Conservation (phyloP, 2,329 filamentous ascomycete species). For the Fusarium falciforme region DNA sequence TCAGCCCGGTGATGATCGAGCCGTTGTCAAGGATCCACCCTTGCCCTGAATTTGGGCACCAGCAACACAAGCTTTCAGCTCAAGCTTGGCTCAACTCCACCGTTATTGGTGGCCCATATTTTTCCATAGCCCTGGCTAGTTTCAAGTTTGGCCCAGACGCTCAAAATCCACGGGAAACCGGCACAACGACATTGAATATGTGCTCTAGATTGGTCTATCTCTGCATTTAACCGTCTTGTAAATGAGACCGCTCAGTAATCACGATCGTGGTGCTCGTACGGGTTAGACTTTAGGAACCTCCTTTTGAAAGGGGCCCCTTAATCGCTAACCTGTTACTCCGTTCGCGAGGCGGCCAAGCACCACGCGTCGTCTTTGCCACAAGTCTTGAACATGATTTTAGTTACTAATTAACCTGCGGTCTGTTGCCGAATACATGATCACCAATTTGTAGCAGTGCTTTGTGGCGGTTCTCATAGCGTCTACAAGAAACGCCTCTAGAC, state of each 20-base stretch:
- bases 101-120: slow-evolving; percentile 28
- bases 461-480: neutral
- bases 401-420: too few relatives aligned
- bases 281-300: neutral
- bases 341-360: neutral
- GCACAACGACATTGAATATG: slow-evolving; percentile 4
- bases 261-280: neutral
- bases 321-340: neutral
- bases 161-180: slow-evolving; percentile 10
- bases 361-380: neutral
- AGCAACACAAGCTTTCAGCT: neutral
- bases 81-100: neutral
- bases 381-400: neutral
- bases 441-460: neutral
- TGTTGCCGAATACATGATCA: neutral
- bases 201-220: neutral
- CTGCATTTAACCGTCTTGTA: neutral
- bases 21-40: slow-evolving; percentile 12
- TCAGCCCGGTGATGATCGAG: neutral
- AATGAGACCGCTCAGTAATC: neutral
- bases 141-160: slow-evolving; percentile 19
- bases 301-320: neutral
- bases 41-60: neutral
- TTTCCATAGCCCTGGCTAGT: slow-evolving; percentile 21
- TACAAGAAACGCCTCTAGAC: neutral